These are phyloP conservation scores for Wallacemonas sp. DNA, from an alignment of 208 protist species.

Conservation along the genomic window DNA sequence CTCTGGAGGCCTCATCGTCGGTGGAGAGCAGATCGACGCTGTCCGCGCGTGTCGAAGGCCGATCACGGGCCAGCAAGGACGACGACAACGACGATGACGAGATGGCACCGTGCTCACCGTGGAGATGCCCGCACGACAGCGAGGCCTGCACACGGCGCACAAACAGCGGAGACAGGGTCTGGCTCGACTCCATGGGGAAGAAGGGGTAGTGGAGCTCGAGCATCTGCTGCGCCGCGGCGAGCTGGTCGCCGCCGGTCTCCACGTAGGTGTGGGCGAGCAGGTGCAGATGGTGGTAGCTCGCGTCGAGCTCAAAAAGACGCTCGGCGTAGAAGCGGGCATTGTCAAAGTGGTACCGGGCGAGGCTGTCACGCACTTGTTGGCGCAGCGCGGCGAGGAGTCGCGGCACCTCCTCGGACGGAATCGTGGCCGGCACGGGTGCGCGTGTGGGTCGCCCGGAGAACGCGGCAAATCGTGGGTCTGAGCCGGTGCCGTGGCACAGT, in stretches of 20 bases:
- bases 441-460: background rate
- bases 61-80: background rate
- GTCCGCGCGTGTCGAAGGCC: background rate
- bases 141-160: background rate
- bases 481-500: background rate
- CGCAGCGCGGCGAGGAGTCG: conserved; percentile 33
- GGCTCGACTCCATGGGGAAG: conserved; percentile 26
- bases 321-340: conserved; percentile 93
- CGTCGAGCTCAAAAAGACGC: conserved; percentile 66
- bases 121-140: background rate
- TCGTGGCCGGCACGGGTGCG: background rate
- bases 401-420: conserved; percentile 19
- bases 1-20: conserved; percentile 1
- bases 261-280: conserved; percentile 79
- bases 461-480: background rate
- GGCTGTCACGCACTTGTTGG: conserved; percentile 58
- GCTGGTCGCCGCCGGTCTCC: conserved; percentile 35
- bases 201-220: conserved; percentile 71
- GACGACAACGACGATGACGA: background rate
- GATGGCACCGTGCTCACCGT: background rate
- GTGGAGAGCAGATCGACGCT: conserved; percentile 7
- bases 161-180: background rate
- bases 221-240: conserved; percentile 59
- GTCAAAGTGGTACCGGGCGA: conserved; percentile 56
- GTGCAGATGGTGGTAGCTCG: conserved; percentile 54